These are phyloP conservation scores for Colletotrichum falcatum DNA, from an alignment of 2,329 filamentous ascomycete genomes.

Conservation along the genomic window DNA sequence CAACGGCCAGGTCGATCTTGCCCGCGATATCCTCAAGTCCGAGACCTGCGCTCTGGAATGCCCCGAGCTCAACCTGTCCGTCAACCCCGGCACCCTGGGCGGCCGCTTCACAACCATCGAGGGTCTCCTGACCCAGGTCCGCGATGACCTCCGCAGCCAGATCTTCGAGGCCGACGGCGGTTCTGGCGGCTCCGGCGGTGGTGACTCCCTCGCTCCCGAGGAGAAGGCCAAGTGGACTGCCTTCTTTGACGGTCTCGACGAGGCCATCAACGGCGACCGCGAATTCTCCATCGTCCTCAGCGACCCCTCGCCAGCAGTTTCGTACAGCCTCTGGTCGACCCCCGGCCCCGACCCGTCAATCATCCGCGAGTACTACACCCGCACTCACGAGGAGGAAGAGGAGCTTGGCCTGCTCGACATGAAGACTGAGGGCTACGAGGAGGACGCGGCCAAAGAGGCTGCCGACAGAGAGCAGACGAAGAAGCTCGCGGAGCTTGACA, in stretches of 20 bases:
- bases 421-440: constrained; percentile 88
- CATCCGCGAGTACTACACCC: constrained; percentile 82
- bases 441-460: constrained; percentile 54
- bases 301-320: constrained; percentile 92
- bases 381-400: constrained; percentile 93
- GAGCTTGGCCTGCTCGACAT: constrained; percentile 92
- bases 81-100: constrained; percentile 93
- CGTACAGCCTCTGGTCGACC: constrained; percentile 88
- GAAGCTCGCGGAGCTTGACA: constrained; percentile 40
- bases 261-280: constrained; percentile 82
- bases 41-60: constrained; percentile 91
- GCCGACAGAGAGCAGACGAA: constrained; percentile 35
- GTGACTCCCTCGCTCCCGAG: constrained; percentile 77
- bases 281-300: constrained; percentile 86
- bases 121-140: constrained; percentile 90
- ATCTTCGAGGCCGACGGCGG: constrained; percentile 82
- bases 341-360: constrained; percentile 82
- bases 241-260: constrained; percentile 83
- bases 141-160: constrained; percentile 86
- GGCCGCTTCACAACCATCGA: constrained; percentile 98
- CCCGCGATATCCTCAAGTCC: constrained; percentile 94
- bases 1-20: constrained; percentile 75
- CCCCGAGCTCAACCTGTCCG: constrained; percentile 85
- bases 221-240: constrained; percentile 79
- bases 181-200: constrained; percentile 72